phyloP scores from a whole-genome alignment of 2,329 filamentous ascomycete genomes.

The Fusarium protoensiforme region DNA sequence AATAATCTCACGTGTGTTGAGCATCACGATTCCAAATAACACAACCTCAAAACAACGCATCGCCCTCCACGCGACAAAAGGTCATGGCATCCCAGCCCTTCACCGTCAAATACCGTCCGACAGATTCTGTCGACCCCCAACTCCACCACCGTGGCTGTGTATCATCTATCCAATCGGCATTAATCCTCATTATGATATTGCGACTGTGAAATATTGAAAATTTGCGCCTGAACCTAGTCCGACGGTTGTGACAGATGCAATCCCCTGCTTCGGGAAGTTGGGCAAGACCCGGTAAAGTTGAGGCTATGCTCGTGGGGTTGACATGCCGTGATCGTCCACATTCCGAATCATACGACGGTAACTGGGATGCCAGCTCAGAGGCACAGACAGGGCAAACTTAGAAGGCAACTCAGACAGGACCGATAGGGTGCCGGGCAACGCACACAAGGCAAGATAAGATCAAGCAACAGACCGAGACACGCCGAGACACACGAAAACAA shows the following conservation, averaged over 20 bases:
- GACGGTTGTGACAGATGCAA: background rate
- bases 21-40: background rate
- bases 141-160: constrained; percentile 35
- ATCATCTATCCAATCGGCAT: constrained; percentile 7
- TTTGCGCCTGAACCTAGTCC: background rate
- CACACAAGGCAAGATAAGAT: background rate
- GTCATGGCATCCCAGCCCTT: background rate
- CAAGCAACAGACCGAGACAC: background rate
- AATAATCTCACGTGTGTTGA: background rate
- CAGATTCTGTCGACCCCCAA: background rate
- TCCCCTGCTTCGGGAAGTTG: background rate
- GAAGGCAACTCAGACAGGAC: background rate
- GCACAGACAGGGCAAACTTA: background rate
- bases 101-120: background rate
- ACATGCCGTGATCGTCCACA: background rate
- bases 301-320: background rate
- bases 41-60: background rate
- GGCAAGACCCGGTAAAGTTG: background rate
- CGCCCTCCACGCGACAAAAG: background rate
- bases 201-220: background rate
- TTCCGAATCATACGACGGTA: background rate
- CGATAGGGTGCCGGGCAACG: background rate
- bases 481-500: background rate
- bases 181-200: background rate
- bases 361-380: background rate